These are phyloP conservation scores for Ephemerocybe angulata DNA, from an alignment of 768 basidiomycete species.

Conservation along the genomic window DNA sequence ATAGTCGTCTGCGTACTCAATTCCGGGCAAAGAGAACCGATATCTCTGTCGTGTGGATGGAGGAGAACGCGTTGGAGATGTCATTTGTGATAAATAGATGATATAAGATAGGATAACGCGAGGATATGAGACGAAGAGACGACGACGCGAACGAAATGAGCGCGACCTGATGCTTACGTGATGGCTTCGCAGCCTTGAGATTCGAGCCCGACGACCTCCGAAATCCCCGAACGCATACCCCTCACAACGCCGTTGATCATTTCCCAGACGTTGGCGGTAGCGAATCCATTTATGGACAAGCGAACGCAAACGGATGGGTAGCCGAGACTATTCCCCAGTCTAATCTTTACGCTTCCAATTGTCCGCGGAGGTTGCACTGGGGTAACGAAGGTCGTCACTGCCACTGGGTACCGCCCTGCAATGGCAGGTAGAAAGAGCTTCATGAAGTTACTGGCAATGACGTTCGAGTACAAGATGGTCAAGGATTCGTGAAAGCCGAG, in stretches of 20 bases:
- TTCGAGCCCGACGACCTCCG: background rate
- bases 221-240: background rate
- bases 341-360: conserved; percentile 42
- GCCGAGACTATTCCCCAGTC: conserved; percentile 5
- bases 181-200: background rate
- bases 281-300: background rate
- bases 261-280: background rate
- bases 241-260: background rate
- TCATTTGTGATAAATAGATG: too few relatives aligned
- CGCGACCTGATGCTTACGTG: too few relatives aligned
- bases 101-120: too few relatives aligned
- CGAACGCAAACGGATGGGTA: background rate
- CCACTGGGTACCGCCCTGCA: conserved; percentile 51
- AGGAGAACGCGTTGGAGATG: too few relatives aligned
- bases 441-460: background rate
- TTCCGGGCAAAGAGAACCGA: too few relatives aligned
- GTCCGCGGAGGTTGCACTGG: conserved; percentile 35
- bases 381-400: conserved; percentile 54
- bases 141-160: too few relatives aligned
- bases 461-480: background rate
- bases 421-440: conserved; percentile 45
- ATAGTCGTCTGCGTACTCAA: too few relatives aligned
- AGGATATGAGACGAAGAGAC: too few relatives aligned
- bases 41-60: too few relatives aligned
- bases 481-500: background rate